Evolutionary conservation across 208 protist species (phyloP), one percentile per base, ranked within the genome.

Genomic region (Leishmania gerbilli): DNA sequence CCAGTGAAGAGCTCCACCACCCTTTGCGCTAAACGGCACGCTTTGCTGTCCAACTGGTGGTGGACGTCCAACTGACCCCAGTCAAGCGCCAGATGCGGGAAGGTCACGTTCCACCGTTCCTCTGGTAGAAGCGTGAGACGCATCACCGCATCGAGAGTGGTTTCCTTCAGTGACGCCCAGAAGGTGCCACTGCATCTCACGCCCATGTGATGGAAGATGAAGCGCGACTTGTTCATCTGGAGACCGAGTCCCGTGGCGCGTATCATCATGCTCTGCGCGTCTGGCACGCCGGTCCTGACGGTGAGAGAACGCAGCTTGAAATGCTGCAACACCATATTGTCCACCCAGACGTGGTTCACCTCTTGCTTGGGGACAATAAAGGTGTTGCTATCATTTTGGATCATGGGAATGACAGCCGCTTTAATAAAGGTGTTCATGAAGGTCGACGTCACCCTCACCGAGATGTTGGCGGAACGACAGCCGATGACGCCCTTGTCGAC

Each of bases 1-100:
- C 90, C 89, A 51, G 89, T 84, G 67, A 96, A 88, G 0, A 93
- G 6, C 45, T 89, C 80, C 17, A 93, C 68, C 17, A 95, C 27
- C 8, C 60, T 88, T 79, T 95, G 77, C 1, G 88, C 81, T 5
- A 88, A 74, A 27, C 76, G 83, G 58, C 93, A 96, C 0, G 85
- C 55, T 13, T 71, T 71, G 17, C 84, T 83, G 77, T 88, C 80
- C 21, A 93, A 40, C 17, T 69, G 24, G 82, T 96, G 93, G n/a
- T 89, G 51, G 49, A 95, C 77, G 0, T 78, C 72, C 13, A 96
- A 75, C 15, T 72, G 74, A 21, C 89, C 90, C 88, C 89, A 95
- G 40, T 31, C 3, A 60, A 95, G 78, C 24, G 34, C 74, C 15
- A 79, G 40, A 24, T 78, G 62, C n/a, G 24, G 67, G 31, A 87